Base-by-base conservation (phyloP, 495 filamentous ascomycete genomes). In the Aspergillus incahuasiensis region DNA sequence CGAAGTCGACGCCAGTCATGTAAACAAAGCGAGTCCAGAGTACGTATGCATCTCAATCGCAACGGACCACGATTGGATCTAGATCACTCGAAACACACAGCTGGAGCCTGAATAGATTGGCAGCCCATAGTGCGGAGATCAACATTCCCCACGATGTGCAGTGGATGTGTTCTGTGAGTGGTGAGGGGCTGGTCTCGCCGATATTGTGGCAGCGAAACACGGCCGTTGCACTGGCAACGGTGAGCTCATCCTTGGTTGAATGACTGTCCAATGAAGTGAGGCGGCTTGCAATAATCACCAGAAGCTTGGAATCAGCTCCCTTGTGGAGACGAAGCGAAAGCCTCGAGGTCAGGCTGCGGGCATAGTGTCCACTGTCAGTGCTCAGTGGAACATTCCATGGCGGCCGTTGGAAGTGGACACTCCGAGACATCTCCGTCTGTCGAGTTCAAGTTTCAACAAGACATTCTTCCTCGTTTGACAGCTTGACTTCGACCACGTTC, bases 151-250 rank as follows among this genome's bases (percentile, higher is more conserved):
- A 39, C 45, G 52, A 35, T 59, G 20, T 28, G 24, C 51, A 32
- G 46, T 39, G 52, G 34, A 46, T 32, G 28, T 42, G 35, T 43
- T n/a, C 38, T 47, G 2, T 55, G 51, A 41, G 52, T 51, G 44
- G 25, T 54, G 59, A 61, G 49, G 50, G 58, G 54, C 44, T 39
- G 54, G 24, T 32, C 48, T 28, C 32, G 51, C 34, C 35, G 25
- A 28, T 25, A 34, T 28, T 25, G 48, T 41, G 34, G 58, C 48
- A 46, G n/a, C 51, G 42, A 55, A 58, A 61, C 61, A 60, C 61
- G 57, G 61, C 48, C 41, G 61, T 64, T 64, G 61, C 61, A 45
- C 52, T 38, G 52, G 61, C 61, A 64, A 64, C 61, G 30, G 40
- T 16, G 50, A 19, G 12, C 15, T 52, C 50, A 53, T 48, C 53